Evolutionary conservation across 352 stramenopile genomes (phyloP), one percentile per base, ranked within the genome.

Genomic region (Phytophthora pluvialis): DNA sequence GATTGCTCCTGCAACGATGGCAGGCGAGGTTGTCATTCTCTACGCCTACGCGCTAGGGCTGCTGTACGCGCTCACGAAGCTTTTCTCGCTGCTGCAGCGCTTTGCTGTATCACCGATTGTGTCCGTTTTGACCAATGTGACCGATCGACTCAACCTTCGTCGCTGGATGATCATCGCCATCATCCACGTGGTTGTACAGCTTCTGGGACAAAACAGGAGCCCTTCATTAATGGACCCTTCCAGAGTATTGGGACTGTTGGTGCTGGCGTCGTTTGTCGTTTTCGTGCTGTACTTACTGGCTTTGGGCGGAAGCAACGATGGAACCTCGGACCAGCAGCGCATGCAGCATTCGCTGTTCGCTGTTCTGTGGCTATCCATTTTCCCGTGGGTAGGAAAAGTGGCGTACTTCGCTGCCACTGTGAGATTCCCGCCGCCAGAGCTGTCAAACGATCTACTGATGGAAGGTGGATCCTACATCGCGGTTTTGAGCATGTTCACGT

Each of bases 321-420:
- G 71, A 31, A 78, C 73, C 0, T 59, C 39, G 16, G 81, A 89
- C 48, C 85, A 91, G 49, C 74, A 83, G 46, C 73, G 72, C 18
- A 75, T 91, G 52, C 73, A 89, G 25, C 54, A 57, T 13, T 90
- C 88, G 38, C 44, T 94, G 1, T 92, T 90, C 48, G 67, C 62
- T 1, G 29, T 93, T 5, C 68, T 89, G 26, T 64, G 47, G 7
- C 42, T 92, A 8, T 93, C 86, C 8, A 58, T 77, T 28, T 57
- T 89, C 35, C 73, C 84, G 29, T 94, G 83, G 81, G 44, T 78
- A 38, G 86, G 88, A 56, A 86, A 93, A 66, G 35, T 92, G 16
- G 68, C 72, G 15, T 91, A 86, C 62, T 89, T 88, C 16, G 21
- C 73, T 43, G 64, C 77, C 25, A 53, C 90, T 18, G 73, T 80